Evolutionary conservation across 208 protist species (phyloP).

Genomic region (Angomonas ambiguus): DNA sequence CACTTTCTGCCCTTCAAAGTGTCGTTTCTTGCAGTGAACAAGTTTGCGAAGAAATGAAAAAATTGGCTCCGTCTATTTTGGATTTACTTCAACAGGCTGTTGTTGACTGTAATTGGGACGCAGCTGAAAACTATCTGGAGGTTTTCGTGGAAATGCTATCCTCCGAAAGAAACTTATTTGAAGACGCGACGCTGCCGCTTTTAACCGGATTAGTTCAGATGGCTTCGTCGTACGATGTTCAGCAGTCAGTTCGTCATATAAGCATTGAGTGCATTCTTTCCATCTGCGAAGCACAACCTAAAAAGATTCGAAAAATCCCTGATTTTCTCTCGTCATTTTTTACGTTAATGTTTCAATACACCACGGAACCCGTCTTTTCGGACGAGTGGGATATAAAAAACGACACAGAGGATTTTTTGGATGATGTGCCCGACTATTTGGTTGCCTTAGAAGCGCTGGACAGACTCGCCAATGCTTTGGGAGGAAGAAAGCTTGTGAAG

Average conservation of each 20-base stretch:
- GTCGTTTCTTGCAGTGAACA: conserved; percentile 60
- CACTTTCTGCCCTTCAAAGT: conserved; percentile 33
- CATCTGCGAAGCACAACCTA: conserved; percentile 75
- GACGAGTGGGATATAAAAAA: conserved; percentile 63
- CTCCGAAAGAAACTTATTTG: conserved; percentile 47
- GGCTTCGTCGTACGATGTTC: conserved; percentile 46
- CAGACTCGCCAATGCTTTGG: conserved; percentile 64
- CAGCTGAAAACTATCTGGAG: conserved; percentile 42
- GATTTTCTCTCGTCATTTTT: conserved; percentile 79
- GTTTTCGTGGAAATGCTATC: conserved; percentile 57
- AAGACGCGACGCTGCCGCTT: conserved; percentile 36
- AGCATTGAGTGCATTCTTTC: conserved; percentile 77
- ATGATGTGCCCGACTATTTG: conserved; percentile 54
- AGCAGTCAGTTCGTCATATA: conserved; percentile 56
- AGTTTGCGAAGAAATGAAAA: conserved; percentile 33
- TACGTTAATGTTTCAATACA: conserved; percentile 83
- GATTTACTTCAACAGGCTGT: background rate
- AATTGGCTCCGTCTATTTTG: background rate
- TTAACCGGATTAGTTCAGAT: conserved; percentile 75
- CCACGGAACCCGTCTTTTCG: conserved; percentile 47
- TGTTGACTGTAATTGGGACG: conserved; percentile 36
- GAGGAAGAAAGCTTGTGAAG: conserved; percentile 70
- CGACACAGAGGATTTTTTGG: conserved; percentile 52
- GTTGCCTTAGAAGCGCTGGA: conserved; percentile 72
- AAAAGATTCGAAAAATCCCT: conserved; percentile 71